Base-by-base conservation (phyloP, 805 yeast species). In the Monosporozyma unispora region DNA sequence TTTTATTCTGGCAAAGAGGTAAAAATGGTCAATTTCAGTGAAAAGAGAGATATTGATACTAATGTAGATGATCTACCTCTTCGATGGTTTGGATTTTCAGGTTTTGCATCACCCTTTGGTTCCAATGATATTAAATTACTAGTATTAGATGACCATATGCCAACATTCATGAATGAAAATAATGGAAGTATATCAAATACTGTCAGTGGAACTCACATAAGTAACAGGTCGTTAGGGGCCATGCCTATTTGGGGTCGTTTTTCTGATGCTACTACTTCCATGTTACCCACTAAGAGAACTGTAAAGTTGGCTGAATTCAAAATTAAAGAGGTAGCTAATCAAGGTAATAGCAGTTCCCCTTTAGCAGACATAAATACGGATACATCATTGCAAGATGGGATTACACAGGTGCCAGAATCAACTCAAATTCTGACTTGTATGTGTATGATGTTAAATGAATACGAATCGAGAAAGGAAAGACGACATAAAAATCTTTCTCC, bases 61-160 rank as follows among this genome's bases (percentile, higher is more conserved):
- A 44, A 47, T 7, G 51, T 59, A 22, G 60, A 57, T 45, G 62
- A 54, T 1, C 53, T 70, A n/a, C 65, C 65, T 47, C 49, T 70
- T 19, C 60, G 72, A 52, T 71, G 75, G 75, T 55, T 62, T 18
- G 75, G 75, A 0, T 65, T 70, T 4, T 64, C 73, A 1, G 64
- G 68, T 4, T 57, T 67, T 46, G 59, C 69, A 1, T 62, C 72
- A 0, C 61, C 64, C 1, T 63, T 63, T 46, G 71, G 72, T 0
- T 59, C 71, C 3, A 63, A 63, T 9, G 60, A 56, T 44, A 62
- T 71, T 49, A 67, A 68, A 41, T 54, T 70, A 7, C 44, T 68
- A 21, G 60, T 68, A 0, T 48, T 71, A 6, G 68, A 64, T 47
- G 70, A 70, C 45, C 57, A 58, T 8, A 58, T 60, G 48, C 67